These are phyloP conservation scores for Microstegium vimineum DNA, from an alignment of 176 grass and related monocot genomes.

Conservation along the genomic window DNA sequence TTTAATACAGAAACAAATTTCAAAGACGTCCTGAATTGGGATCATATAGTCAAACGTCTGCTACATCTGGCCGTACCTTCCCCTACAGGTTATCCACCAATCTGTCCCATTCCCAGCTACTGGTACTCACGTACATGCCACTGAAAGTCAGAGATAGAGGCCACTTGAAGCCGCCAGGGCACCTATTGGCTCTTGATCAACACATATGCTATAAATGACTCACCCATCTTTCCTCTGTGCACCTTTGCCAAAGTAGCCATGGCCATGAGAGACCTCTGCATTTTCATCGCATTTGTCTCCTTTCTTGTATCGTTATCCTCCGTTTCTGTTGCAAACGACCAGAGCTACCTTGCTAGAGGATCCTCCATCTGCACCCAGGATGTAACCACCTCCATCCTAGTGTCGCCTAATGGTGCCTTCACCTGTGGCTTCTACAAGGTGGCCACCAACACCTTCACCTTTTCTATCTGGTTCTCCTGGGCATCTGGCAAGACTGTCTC, in stretches of 20 bases:
- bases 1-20: neutral
- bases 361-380: slow-evolving; percentile 7
- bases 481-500: slow-evolving; percentile 22
- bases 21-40: neutral
- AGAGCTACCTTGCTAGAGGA: slow-evolving; percentile 17
- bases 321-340: neutral
- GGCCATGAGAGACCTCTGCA: neutral
- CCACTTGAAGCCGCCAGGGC: neutral
- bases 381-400: slow-evolving; percentile 19
- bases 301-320: slow-evolving; percentile 14
- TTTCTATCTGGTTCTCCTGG: slow-evolving; percentile 52
- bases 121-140: neutral
- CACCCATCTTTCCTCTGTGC: neutral
- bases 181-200: neutral
- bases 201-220: neutral
- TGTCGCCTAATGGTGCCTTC: slow-evolving; percentile 40
- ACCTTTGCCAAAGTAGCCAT: neutral
- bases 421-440: slow-evolving; percentile 64
- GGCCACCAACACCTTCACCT: slow-evolving; percentile 51
- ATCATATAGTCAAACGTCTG: neutral
- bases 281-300: neutral
- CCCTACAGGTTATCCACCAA: neutral
- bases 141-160: neutral
- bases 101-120: neutral
- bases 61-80: neutral